Base-by-base conservation (phyloP, 345 rosid species). In the Turritis glabra region DNA sequence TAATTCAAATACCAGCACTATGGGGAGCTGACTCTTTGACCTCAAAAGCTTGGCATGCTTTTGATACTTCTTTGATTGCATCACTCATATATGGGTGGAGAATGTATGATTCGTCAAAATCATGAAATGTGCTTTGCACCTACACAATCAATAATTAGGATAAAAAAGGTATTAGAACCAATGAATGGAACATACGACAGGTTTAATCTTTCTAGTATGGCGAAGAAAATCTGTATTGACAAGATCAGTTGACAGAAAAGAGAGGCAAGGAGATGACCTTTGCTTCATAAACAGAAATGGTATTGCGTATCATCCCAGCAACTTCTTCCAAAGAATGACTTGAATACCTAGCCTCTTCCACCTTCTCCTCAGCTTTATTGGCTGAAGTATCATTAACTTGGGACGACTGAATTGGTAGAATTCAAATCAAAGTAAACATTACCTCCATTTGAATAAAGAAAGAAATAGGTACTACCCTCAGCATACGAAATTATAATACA, bases 311-410 rank as follows among this genome's bases (percentile, higher is more conserved):
- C 96, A 94, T 88, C 48, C 79, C 90, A 67, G 93, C 87, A 80
- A 94, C 96, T 88, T 94, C 98, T 79, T 90, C 98, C 32, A 94
- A 85, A 64, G 96, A 90, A 90, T 94, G 98, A 79, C 74, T 68
- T 8, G 91, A 86, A 83, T 87, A 89, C 82, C 86, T 91, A 63
- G 89, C 90, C 77, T 89, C 96, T 71, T 86, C 88, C 60, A 76
- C 72, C 69, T 87, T 94, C 80, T 91, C 98, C 78, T 91, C 96
- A 0, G 81, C 79, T 79, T 87, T 94, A 82, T 73, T 82, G 72
- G 84, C 89, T 37, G 86, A 83, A 61, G 85, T 55, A 66, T 84
- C 77, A 74, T 86, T 80, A 82, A 84, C 97, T 83, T 93, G 97
- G 73, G 98, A 93, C 65, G 96, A 93, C 97, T 89, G 90, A 54